Conservation (phyloP, 1,139 yeast species). For the Pichia sp. region DNA sequence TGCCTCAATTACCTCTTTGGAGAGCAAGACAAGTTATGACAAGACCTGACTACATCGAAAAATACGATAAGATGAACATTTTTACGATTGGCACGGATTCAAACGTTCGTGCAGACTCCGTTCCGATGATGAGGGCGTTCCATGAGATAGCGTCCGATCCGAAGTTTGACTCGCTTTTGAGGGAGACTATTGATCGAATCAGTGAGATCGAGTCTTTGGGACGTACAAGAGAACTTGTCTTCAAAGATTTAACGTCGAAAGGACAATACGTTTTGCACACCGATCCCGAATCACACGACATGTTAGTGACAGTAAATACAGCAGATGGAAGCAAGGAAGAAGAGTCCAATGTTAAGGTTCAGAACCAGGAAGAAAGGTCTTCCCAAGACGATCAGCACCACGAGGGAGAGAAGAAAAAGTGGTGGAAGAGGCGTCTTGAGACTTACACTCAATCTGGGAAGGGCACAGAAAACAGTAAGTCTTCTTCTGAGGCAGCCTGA, state of each 20-base stretch:
- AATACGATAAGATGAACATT: slow-evolving; percentile 68
- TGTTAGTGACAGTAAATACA: background rate
- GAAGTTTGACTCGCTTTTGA: slow-evolving; percentile 63
- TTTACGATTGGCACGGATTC: slow-evolving; percentile 76
- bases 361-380: slow-evolving; percentile 13
- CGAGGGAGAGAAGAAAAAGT: slow-evolving; percentile 35
- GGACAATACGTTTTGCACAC: slow-evolving; percentile 37
- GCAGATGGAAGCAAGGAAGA: background rate
- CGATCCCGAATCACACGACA: background rate
- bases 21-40: slow-evolving; percentile 84
- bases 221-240: slow-evolving; percentile 75
- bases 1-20: slow-evolving; percentile 80
- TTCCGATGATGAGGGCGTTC: slow-evolving; percentile 88
- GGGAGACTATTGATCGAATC: slow-evolving; percentile 68
- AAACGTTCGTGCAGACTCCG: slow-evolving; percentile 73
- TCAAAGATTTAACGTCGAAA: slow-evolving; percentile 64
- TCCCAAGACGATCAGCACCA: slow-evolving; percentile 36
- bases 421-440: slow-evolving; percentile 48
- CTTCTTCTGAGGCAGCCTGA: background rate
- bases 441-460: slow-evolving; percentile 20
- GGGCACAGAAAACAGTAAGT: background rate
- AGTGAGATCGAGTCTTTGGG: slow-evolving; percentile 72
- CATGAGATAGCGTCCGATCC: slow-evolving; percentile 72
- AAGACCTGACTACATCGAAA: slow-evolving; percentile 72
- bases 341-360: background rate